A percentile compares a stretch with the other conserved stretches of the same genome.
phyloP scores from a whole-genome alignment of 2,329 filamentous ascomycete genomes.

The Emericellopsis cladophorae region DNA sequence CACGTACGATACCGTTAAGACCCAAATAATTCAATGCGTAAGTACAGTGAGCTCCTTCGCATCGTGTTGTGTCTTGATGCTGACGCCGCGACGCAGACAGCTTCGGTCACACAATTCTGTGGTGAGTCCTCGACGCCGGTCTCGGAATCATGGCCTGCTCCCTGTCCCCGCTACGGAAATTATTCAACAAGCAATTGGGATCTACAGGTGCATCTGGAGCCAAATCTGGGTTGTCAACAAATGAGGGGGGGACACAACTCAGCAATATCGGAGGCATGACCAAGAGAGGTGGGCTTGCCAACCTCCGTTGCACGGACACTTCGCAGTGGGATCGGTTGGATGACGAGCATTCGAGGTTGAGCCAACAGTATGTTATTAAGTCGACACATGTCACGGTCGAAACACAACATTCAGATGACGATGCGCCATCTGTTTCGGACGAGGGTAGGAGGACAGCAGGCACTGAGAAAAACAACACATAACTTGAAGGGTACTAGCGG shows the following conservation, averaged over 20 bases:
- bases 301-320: constrained; percentile 1
- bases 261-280: neutral
- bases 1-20: constrained; percentile 3
- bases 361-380: constrained; percentile 2
- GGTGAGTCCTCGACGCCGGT: constrained; percentile 6
- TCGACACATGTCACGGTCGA: constrained; percentile 2
- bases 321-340: constrained; percentile 3
- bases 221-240: constrained; percentile 1
- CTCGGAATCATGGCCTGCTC: constrained; percentile 7
- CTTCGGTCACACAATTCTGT: constrained; percentile 5
- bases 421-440: no score
- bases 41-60: neutral
- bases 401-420: neutral
- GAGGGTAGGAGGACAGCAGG: no score
- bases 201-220: constrained; percentile 1
- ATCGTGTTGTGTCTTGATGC: neutral
- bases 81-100: constrained; percentile 1
- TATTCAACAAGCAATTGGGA: constrained; percentile 5
- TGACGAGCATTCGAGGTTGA: constrained; percentile 2
- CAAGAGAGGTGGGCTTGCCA: neutral
- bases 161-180: constrained; percentile 6
- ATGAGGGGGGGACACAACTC: constrained; percentile 1
- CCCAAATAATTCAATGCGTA: constrained; percentile 4
- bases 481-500: no score
- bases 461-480: no score